Evolutionary conservation across 208 protist species (phyloP), one percentile per base, ranked within the genome.

Genomic region (Leishmania tropica): DNA sequence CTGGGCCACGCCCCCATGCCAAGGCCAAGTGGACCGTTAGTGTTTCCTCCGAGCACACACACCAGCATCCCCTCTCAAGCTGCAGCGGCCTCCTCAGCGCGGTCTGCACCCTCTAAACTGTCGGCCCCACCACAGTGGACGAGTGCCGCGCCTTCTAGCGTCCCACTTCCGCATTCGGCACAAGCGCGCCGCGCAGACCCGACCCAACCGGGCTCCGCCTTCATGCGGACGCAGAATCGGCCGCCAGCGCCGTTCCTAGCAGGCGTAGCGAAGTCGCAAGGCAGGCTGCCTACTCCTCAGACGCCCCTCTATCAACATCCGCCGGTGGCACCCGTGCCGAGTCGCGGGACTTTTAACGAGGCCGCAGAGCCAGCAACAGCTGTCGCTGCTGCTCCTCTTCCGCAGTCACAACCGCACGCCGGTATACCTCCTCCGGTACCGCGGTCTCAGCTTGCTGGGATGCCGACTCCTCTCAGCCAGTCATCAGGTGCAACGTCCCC

Each of bases 101-200:
- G 28, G 28, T 11, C n/a, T 51, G 47, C 67, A 28, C 40, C 67
- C 24, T 72, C 67, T 72, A 42, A 6, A 1, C 67, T 35, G 8
- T 45, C 67, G 40, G 40, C 21, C 28, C 70, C 70, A 51, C 70
- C 10, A 19, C 45, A 74, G 70, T 19, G 70, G 42, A 45, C 24
- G 28, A 45, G 13, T 24, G 70, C 70, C 70, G 21, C 28, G 28
- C 45, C 42, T 58, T 64, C 56, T 48, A 40, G 28, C 31, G n/a
- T 64, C 53, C 74, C 74, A 2, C 42, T 78, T 17, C 45, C 74
- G 1, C 35, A 78, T 65, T 78, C 74, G 21, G 51, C 74, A 31
- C 74, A 64, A 40, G 74, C n/a, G 15, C 74, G 51, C 56, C 74
- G 53, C 10, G 47, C 45, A 35, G 74, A 78, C 74, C 42, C 54